phyloP scores from a whole-genome alignment of 2,329 filamentous ascomycete genomes.

The Mycosphaerella arachidis region DNA sequence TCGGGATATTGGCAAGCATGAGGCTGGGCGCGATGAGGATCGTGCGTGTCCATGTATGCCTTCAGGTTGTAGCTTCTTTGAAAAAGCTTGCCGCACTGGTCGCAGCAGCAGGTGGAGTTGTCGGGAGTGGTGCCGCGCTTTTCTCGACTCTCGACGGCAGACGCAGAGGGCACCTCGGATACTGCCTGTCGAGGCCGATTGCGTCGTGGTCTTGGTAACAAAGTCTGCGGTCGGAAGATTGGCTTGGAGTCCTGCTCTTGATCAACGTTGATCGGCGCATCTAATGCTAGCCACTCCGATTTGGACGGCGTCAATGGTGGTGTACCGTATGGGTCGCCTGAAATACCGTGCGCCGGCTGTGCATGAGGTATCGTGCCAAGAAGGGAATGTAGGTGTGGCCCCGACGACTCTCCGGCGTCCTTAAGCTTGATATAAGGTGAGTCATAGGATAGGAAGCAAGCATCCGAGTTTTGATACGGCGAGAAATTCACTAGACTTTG shows the following conservation, averaged over 20 bases:
- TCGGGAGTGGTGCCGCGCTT: slow-evolving; percentile 48
- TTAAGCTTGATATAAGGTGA: slow-evolving; percentile 25
- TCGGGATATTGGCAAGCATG: slow-evolving; percentile 61
- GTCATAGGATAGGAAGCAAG: slow-evolving; percentile 8
- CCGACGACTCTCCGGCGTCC: slow-evolving; percentile 6
- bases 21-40: slow-evolving; percentile 66
- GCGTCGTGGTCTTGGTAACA: not conserved
- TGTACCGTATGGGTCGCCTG: slow-evolving; percentile 13
- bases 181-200: slow-evolving; percentile 3
- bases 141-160: slow-evolving; percentile 10
- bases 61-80: slow-evolving; percentile 82
- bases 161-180: slow-evolving; percentile 2
- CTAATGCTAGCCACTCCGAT: not conserved
- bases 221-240: not conserved
- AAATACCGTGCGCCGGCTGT: slow-evolving; percentile 11
- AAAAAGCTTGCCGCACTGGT: slow-evolving; percentile 72
- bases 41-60: slow-evolving; percentile 79
- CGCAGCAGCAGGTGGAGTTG: slow-evolving; percentile 68
- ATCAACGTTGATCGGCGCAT: not conserved
- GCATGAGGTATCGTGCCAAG: slow-evolving; percentile 4
- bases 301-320: slow-evolving; percentile 8
- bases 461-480: slow-evolving; percentile 23
- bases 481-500: slow-evolving; percentile 23
- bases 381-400: slow-evolving; percentile 14
- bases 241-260: slow-evolving; percentile 6